phyloP scores from a whole-genome alignment of 2,329 filamentous ascomycete genomes.

The Colletotrichum magnum region DNA sequence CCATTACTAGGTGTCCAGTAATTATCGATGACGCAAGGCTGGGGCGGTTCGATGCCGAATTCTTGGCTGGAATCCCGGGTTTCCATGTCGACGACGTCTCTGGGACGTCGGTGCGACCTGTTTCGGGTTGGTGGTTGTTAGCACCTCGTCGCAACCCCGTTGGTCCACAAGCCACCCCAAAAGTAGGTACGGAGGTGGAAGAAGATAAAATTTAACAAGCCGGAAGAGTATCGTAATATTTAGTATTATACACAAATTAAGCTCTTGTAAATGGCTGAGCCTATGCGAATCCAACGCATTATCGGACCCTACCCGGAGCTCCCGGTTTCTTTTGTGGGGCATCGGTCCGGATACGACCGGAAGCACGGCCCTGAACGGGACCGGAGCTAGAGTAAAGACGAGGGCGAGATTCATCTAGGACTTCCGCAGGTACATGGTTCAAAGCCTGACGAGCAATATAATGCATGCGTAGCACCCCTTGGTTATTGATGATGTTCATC shows the following conservation, averaged over 20 bases:
- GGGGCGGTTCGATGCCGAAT: not conserved
- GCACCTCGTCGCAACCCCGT: not conserved
- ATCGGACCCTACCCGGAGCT: no score
- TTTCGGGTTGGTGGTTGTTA: slow-evolving; percentile 15
- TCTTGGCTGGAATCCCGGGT: slow-evolving; percentile 16
- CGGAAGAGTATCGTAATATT: not conserved
- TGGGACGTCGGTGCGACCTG: slow-evolving; percentile 5
- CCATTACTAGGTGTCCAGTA: not conserved
- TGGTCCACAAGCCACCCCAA: not conserved
- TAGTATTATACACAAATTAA: not conserved
- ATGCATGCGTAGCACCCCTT: no score
- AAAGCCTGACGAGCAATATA: no score
- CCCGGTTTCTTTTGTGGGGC: no score
- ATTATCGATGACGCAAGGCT: not conserved
- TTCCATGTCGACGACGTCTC: slow-evolving; percentile 17
- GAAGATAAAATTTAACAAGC: not conserved
- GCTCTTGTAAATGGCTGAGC: not conserved
- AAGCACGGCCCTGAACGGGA: no score
- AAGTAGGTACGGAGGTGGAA: not conserved
- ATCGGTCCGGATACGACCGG: no score
- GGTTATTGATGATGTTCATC: no score
- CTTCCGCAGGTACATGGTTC: no score
- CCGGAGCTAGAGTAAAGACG: no score
- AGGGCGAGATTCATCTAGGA: no score
- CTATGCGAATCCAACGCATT: not conserved